phyloP scores from a whole-genome alignment of 2,329 filamentous ascomycete species.

The Aspergillus novoparasiticus region DNA sequence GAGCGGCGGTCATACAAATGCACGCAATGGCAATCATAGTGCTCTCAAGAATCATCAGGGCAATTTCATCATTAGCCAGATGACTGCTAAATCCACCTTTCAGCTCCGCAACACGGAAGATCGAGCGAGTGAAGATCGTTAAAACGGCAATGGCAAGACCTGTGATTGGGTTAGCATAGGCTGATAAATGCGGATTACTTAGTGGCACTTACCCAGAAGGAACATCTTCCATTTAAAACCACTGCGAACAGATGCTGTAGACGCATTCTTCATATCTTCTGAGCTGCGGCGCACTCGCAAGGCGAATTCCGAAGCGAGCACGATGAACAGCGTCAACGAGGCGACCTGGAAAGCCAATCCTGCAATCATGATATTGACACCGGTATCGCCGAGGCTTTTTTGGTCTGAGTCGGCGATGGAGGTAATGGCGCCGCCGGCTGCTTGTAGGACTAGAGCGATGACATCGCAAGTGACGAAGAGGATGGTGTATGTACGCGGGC shows the following conservation, averaged over 20 bases:
- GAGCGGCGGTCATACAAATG: background rate
- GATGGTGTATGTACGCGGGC: conserved; percentile 33
- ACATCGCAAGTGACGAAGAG: conserved; percentile 66
- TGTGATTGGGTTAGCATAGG: conserved; percentile 27
- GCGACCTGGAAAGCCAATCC: conserved; percentile 64
- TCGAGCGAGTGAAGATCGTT: conserved; percentile 49
- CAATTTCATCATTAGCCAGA: conserved; percentile 52
- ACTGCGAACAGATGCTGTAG: background rate
- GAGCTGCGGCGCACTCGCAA: conserved; percentile 32
- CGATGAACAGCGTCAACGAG: conserved; percentile 59
- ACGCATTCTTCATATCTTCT: background rate
- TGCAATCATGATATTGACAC: conserved; percentile 66
- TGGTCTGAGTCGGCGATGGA: conserved; percentile 1
- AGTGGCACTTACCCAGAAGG: conserved; percentile 5
- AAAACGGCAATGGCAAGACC: conserved; percentile 33
- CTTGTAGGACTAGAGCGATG: conserved; percentile 62
- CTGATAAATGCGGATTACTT: background rate
- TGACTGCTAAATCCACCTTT: conserved; percentile 49
- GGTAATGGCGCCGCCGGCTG: conserved; percentile 45
- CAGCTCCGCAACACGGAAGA: conserved; percentile 55
- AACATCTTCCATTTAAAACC: conserved; percentile 28
- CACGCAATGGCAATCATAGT: conserved; percentile 53
- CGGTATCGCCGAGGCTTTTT: conserved; percentile 30
- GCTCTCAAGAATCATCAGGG: conserved; percentile 57
- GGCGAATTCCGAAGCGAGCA: conserved; percentile 55